Base-by-base conservation (phyloP, 495 filamentous ascomycete species). In the Thermochaetoides thermophila region DNA sequence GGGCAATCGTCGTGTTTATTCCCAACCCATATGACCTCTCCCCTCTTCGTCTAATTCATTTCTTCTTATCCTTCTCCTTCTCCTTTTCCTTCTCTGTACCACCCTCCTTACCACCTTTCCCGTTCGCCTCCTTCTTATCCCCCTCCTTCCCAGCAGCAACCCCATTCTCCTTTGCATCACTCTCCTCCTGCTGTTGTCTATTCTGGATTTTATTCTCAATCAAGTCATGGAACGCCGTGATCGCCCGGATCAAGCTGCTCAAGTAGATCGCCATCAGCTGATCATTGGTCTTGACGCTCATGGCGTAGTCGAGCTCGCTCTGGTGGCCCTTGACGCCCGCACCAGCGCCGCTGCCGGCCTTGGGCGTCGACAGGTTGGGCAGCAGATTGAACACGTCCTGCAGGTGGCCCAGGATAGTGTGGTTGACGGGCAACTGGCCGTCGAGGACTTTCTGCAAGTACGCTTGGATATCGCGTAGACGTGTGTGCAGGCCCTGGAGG, bases 161-260 rank as follows among this genome's bases (percentile, higher is more conserved):
- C 38, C 74, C 68, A 44, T 72, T 66, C 34, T 78, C 76, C 37
- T 66, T 72, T 40, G 71, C 72, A 44, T 95, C 84, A 57, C 81
- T 84, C 54, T 97, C 89, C 51, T 94, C 89, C 57, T 91, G 84
- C 53, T 87, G 82, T 61, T 94, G 87, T 46, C 86, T 64, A 62
- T 97, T 97, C 64, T 96, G 89, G 40, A 96, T 93, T 76, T 97
- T 97, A 63, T 97, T 97, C 68, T 97, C 89, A 47, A 97, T 97
- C 42, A 97, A 63, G 57, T 97, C 89, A 55, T 97, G 89, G 75
- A 96, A 97, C 10, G 89, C 91, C 6, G 89, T 96, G 48, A 97
- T 96, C 19, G 91, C 91, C 25, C 89, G 74, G 60, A 97, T 95
- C 63, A 97, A 62, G 59, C 81, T 89, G 58, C 81, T 87, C 37